Conservation (phyloP, 2,329 filamentous ascomycete genomes). For the Parascedosporium putredinis region DNA sequence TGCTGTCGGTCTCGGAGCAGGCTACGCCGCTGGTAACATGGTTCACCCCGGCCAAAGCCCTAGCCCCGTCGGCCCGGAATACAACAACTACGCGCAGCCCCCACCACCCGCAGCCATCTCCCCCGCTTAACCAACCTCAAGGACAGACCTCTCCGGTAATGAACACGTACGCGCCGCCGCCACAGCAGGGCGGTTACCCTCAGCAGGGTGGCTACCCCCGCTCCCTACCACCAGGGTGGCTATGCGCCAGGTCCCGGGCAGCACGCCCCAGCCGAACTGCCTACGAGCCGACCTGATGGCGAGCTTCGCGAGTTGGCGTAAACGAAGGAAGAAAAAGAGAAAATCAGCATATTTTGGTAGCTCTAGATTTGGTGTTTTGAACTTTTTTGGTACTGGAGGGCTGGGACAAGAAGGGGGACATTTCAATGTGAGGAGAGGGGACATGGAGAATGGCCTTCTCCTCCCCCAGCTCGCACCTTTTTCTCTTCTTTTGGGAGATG, state of each 20-base stretch:
- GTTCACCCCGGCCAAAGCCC: neutral
- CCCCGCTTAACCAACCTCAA: neutral
- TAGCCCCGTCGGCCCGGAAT: neutral
- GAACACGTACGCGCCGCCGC: neutral
- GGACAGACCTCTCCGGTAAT: neutral
- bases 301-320: conserved; percentile 4
- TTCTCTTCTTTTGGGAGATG: too few relatives aligned
- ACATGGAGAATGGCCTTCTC: too few relatives aligned
- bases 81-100: neutral
- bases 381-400: neutral
- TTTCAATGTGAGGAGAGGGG: too few relatives aligned
- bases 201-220: neutral
- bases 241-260: too few relatives aligned
- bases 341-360: too few relatives aligned
- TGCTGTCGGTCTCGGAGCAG: neutral
- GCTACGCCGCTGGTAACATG: neutral
- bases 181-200: neutral
- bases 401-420: too few relatives aligned
- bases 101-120: neutral
- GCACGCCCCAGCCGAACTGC: conserved; percentile 1
- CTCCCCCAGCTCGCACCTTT: too few relatives aligned
- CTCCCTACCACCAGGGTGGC: too few relatives aligned
- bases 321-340: neutral
- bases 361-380: too few relatives aligned
- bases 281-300: conserved; percentile 2